These are phyloP conservation scores for Nigrograna mackinnonii DNA, from an alignment of 2,329 filamentous ascomycete species.

Conservation along the genomic window DNA sequence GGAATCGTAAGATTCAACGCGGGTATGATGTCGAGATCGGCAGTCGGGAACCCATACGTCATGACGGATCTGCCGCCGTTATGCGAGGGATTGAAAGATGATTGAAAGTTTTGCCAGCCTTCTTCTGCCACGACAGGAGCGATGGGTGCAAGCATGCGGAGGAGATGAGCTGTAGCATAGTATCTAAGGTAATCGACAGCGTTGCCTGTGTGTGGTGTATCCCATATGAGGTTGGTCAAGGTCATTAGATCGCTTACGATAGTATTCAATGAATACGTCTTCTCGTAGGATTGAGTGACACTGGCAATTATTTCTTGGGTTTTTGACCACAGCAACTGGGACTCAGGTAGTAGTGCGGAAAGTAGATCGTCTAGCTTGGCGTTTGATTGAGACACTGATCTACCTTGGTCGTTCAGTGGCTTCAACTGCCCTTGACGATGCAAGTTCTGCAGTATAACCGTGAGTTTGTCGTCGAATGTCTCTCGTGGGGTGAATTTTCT, in stretches of 20 bases:
- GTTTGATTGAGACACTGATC: not conserved
- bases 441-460: conserved; percentile 17
- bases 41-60: conserved; percentile 59
- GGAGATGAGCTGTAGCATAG: conserved; percentile 58
- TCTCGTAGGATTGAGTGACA: conserved; percentile 69
- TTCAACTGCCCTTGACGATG: conserved; percentile 7
- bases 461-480: conserved; percentile 29
- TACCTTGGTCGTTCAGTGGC: not conserved
- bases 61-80: conserved; percentile 30
- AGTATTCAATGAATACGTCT: conserved; percentile 79
- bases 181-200: conserved; percentile 50
- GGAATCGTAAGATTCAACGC: conserved; percentile 56
- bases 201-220: conserved; percentile 31
- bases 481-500: conserved; percentile 19
- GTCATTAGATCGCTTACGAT: conserved; percentile 81
- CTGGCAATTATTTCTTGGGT: conserved; percentile 70
- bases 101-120: conserved; percentile 69
- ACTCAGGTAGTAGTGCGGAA: conserved; percentile 20
- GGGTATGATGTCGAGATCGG: conserved; percentile 53
- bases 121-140: conserved; percentile 81
- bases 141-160: conserved; percentile 78
- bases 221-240: conserved; percentile 66
- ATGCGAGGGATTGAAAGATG: conserved; percentile 17
- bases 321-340: conserved; percentile 61
- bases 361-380: conserved; percentile 7